phyloP scores from a whole-genome alignment of 2,329 filamentous ascomycete species.

The Neofusicoccum sp. region DNA sequence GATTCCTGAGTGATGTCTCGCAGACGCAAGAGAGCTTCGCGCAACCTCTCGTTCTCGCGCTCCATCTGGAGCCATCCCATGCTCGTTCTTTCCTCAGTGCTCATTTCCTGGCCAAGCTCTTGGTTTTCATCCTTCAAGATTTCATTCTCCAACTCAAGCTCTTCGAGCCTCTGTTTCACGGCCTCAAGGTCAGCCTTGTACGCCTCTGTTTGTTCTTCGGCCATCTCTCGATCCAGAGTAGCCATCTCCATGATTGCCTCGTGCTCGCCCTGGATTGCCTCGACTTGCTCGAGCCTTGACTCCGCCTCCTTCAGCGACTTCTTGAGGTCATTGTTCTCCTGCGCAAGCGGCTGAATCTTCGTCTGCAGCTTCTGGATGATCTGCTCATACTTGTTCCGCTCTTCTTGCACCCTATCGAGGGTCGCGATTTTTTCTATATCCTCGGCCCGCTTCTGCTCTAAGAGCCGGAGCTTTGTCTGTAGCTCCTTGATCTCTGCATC shows the following conservation, averaged over 20 bases:
- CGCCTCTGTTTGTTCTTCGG: slow-evolving; percentile 85
- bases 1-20: slow-evolving; percentile 85
- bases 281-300: slow-evolving; percentile 64
- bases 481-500: slow-evolving; percentile 74
- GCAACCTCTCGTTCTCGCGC: slow-evolving; percentile 80
- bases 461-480: slow-evolving; percentile 78
- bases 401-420: slow-evolving; percentile 71
- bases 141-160: slow-evolving; percentile 84
- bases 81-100: slow-evolving; percentile 80
- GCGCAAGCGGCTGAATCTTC: slow-evolving; percentile 82
- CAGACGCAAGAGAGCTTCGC: slow-evolving; percentile 78
- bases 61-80: slow-evolving; percentile 91
- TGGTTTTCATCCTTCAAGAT: slow-evolving; percentile 83
- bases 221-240: slow-evolving; percentile 90
- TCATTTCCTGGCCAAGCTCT: slow-evolving; percentile 80
- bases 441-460: slow-evolving; percentile 84
- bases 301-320: slow-evolving; percentile 77
- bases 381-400: slow-evolving; percentile 73
- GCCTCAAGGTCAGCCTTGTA: slow-evolving; percentile 77
- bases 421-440: slow-evolving; percentile 81
- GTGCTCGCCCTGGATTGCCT: slow-evolving; percentile 75
- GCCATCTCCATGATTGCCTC: slow-evolving; percentile 84
- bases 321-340: slow-evolving; percentile 73
- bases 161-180: slow-evolving; percentile 73
- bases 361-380: slow-evolving; percentile 89